Conservation (phyloP, 1,284 basidiomycete genomes). For the Lentinula novae-zelandiae region DNA sequence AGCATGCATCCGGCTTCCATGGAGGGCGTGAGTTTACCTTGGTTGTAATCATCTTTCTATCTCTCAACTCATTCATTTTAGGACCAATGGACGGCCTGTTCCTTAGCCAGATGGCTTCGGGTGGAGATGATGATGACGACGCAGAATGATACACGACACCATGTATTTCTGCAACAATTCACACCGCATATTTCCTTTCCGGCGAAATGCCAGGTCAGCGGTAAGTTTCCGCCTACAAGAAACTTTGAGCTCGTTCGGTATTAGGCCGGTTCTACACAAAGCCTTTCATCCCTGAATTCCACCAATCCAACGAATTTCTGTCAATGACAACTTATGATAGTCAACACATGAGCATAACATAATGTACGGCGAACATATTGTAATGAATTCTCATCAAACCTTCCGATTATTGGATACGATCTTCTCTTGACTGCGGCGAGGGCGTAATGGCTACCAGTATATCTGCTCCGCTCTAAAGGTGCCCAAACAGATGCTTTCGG, state of each 20-base stretch:
- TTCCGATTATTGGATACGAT: not conserved
- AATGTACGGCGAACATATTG: too few species aligned
- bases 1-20: not conserved
- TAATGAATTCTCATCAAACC: too few species aligned
- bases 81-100: slow-evolving; percentile 13
- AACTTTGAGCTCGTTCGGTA: not conserved
- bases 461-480: slow-evolving; percentile 30
- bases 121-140: slow-evolving; percentile 4
- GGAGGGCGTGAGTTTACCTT: slow-evolving; percentile 10
- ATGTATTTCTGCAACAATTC: not conserved
- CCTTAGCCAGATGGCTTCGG: slow-evolving; percentile 6
- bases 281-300: not conserved
- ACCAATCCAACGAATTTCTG: not conserved
- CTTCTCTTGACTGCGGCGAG: slow-evolving; percentile 13
- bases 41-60: not conserved
- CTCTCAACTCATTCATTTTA: not conserved
- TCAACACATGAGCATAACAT: not conserved
- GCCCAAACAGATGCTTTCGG: slow-evolving; percentile 73
- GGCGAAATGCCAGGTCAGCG: too few species aligned
- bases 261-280: not conserved
- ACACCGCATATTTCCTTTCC: too few species aligned
- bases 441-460: not conserved
- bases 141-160: not conserved
- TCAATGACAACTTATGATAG: not conserved
- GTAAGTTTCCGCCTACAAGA: too few species aligned